phyloP scores from a whole-genome alignment of 1,139 yeast genomes.

The Torulaspora globosa region DNA sequence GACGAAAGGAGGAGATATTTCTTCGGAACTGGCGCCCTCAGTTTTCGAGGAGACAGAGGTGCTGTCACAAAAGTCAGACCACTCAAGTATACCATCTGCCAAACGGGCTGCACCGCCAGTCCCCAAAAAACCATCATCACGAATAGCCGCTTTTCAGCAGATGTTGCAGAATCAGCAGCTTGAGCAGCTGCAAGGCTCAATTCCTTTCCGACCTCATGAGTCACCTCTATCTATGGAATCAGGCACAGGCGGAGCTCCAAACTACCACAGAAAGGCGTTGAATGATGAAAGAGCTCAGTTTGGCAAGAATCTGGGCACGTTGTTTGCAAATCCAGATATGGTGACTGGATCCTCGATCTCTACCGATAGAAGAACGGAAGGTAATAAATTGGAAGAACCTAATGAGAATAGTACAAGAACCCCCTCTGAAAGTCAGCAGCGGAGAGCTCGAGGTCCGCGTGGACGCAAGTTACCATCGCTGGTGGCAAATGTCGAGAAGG shows the following conservation, averaged over 20 bases:
- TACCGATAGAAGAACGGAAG: constrained; percentile 22
- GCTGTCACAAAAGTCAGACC: not conserved
- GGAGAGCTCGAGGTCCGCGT: constrained; percentile 70
- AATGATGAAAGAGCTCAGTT: constrained; percentile 40
- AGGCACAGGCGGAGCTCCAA: constrained; percentile 8
- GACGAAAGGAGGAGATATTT: not conserved
- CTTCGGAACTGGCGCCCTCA: not conserved
- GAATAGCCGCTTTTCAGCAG: constrained; percentile 75
- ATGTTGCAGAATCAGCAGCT: constrained; percentile 51
- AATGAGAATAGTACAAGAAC: constrained; percentile 15
- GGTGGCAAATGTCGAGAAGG: constrained; percentile 46
- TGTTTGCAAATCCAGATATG: constrained; percentile 65
- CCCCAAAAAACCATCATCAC: constrained; percentile 72
- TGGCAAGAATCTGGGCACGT: constrained; percentile 53
- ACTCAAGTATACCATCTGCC: not conserved
- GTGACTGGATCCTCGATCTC: constrained; percentile 38
- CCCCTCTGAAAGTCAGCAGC: constrained; percentile 40
- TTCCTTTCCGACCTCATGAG: not conserved
- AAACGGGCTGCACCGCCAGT: constrained; percentile 53
- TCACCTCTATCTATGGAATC: not conserved
- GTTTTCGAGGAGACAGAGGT: not conserved
- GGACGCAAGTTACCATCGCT: constrained; percentile 69
- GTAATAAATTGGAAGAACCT: constrained; percentile 16
- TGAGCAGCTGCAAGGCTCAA: constrained; percentile 19
- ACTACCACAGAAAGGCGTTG: constrained; percentile 8